phyloP scores from a whole-genome alignment of 371 early-diverging fungal genomes.

The Syncephalis plumigaleata region DNA sequence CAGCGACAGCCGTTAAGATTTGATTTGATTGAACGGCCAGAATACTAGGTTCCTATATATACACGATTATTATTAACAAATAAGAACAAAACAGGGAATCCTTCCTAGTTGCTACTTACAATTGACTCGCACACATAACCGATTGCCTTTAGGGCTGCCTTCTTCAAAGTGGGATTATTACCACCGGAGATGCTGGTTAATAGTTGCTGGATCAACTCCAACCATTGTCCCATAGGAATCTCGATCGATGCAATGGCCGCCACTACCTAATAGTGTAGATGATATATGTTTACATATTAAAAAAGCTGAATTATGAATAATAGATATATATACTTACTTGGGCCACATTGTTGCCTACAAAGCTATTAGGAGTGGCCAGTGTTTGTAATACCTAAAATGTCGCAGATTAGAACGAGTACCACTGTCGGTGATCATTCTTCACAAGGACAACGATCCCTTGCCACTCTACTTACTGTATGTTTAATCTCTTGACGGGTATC shows the following conservation, averaged over 20 bases:
- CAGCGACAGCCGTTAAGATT: constrained; percentile 82
- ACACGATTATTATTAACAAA: too few species aligned
- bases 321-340: constrained; percentile 38
- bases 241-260: constrained; percentile 87
- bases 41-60: constrained; percentile 45
- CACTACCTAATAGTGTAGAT: constrained; percentile 35
- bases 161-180: constrained; percentile 39
- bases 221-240: constrained; percentile 68
- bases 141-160: constrained; percentile 67
- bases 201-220: constrained; percentile 59
- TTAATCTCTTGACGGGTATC: constrained; percentile 25
- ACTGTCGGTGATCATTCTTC: too few species aligned
- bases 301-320: too few species aligned
- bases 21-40: constrained; percentile 60
- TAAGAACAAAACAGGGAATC: too few species aligned
- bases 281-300: too few species aligned
- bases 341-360: constrained; percentile 55
- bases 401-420: too few species aligned
- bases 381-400: constrained; percentile 42
- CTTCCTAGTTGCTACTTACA: not conserved
- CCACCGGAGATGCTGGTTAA: constrained; percentile 45
- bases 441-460: not conserved
- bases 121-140: constrained; percentile 83
- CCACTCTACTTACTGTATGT: constrained; percentile 20
- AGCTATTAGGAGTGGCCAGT: constrained; percentile 39